Base-by-base conservation (phyloP, 2,329 filamentous ascomycete species). In the Exophiala bonariae region DNA sequence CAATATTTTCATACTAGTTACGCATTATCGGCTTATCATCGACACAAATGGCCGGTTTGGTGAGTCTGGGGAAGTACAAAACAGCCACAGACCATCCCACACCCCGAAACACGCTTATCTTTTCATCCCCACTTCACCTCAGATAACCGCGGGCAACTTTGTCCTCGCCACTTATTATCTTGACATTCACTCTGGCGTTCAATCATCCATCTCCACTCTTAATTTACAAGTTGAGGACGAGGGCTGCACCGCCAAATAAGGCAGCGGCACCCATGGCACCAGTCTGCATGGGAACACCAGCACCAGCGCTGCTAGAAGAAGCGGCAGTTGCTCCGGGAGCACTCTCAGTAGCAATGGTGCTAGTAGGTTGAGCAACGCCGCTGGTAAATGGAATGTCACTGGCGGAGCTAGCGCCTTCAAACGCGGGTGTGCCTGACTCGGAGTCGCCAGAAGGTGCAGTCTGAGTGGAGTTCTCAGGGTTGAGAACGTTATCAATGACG, bases 401-500 rank as follows among this genome's bases (percentile, higher is more conserved):
- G 19, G 64, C 77, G 6, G 73, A 70, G 4, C 69, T 72, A 3
- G 79, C 82, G 46, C 73, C 73, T 18, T 67, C 66, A 66, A 79
- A 87, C 1, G 76, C 82, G 3, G 77, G 72, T 0, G 69, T 60
- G 30, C 78, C 76, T 1, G 73, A 72, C 0, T 69, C 62, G 13
- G 71, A 69, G n/a, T 66, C 60, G 13, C 66, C 60, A 1, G 73
- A 59, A 17, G 73, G 57, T 4, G 76, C 73, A n/a, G 64, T 60
- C 3, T 68, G 70, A 1, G 66, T 63, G 2, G 72, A 68, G 59
- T 77, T 76, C 54, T 69, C 63, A 9, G 79, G 77, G 68, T 83
- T 84, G 39, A 85, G 68, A 30, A 84, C 80, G 50, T 73, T 70
- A 59, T 86, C 80, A 33, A 82, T 72, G 11, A 82, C 70, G 57